A percentile compares a stretch with the other conserved stretches of the same genome.
Conservation (phyloP, 2,329 filamentous ascomycete species). For the Trichophyton rubrum region DNA sequence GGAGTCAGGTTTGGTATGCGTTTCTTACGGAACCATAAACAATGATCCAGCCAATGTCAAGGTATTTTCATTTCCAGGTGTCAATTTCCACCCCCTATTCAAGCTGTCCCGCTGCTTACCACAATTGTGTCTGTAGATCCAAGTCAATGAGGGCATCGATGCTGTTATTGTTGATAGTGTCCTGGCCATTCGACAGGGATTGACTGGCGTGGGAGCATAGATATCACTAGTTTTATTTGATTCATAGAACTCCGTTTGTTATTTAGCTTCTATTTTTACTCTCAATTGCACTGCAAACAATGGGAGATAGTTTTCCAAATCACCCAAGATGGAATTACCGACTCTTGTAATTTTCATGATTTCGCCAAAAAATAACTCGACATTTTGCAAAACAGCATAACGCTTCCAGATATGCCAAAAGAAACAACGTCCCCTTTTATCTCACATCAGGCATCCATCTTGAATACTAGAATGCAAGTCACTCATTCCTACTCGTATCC, state of each 20-base stretch:
- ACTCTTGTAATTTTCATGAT: too few relatives aligned
- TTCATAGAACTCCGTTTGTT: neutral
- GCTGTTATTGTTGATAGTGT: conserved; percentile 96
- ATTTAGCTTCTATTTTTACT: neutral
- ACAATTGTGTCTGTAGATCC: conserved; percentile 41
- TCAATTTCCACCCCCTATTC: neutral
- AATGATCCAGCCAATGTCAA: conserved; percentile 78
- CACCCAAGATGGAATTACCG: too few relatives aligned
- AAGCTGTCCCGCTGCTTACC: neutral
- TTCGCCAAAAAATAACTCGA: neutral
- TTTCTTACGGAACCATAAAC: conserved; percentile 84
- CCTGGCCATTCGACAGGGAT: conserved; percentile 77
- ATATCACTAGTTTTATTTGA: neutral
- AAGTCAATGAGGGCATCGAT: conserved; percentile 92
- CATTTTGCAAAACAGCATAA: neutral
- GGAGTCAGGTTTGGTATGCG: conserved; percentile 83
- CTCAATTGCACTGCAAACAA: neutral
- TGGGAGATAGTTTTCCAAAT: too few relatives aligned
- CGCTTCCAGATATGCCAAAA: neutral
- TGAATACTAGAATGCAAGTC: conserved; percentile 39
- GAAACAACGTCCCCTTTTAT: neutral
- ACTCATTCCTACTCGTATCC: conserved; percentile 30
- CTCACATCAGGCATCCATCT: conserved; percentile 38
- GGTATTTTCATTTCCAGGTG: conserved; percentile 41
- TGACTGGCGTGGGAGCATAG: conserved; percentile 42